Base-by-base conservation (phyloP, 1,284 basidiomycete species). In the Trametes polyzona region DNA sequence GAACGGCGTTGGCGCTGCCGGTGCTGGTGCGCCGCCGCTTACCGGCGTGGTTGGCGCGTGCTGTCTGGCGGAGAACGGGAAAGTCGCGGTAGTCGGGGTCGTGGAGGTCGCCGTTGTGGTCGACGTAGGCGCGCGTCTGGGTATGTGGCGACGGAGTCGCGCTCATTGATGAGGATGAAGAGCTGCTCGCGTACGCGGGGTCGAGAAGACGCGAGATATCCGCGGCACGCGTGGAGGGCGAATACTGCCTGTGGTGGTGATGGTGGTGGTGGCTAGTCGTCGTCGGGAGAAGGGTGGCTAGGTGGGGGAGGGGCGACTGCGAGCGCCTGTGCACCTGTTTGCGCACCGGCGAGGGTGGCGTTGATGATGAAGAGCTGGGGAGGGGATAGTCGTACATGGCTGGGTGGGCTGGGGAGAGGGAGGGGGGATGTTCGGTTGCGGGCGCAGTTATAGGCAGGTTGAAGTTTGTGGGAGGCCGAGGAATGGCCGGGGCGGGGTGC, bases 31-130 rank as follows among this genome's bases (percentile, higher is more conserved):
- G 66, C 46, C 68, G 62, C 39, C 37, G 55, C 55, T 53, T 57
- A 32, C 47, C 42, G 37, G 52, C 12, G 47, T 41, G 49, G 26
- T 36, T 52, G 29, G 58, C 16, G 67, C 61, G 65, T 57, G 69
- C 54, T 39, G 66, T 26, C n/a, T 62, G 60, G 52, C 68, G 71
- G 19, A 77, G 64, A 42, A 78, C 62, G 46, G 82, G 86, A 65
- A 88, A 87, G 71, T 84, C 78, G 61, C 84, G 77, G 73, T 80
- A 87, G 68, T 87, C 86, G 26, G 85, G 86, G 69, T 87, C 85
- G 68, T 87, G 85, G 17, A 86, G 74, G 67, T 84, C 80, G 46
- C 86, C 86, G 51, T 79, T 75, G 69, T 76, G 74, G 74, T 87
- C 85, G 58, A 86, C 77, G 65, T 85, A 88, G 54, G 77, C 80